These are phyloP conservation scores for Blastobotrys proliferans DNA, from an alignment of 1,139 yeast species.

Conservation along the genomic window DNA sequence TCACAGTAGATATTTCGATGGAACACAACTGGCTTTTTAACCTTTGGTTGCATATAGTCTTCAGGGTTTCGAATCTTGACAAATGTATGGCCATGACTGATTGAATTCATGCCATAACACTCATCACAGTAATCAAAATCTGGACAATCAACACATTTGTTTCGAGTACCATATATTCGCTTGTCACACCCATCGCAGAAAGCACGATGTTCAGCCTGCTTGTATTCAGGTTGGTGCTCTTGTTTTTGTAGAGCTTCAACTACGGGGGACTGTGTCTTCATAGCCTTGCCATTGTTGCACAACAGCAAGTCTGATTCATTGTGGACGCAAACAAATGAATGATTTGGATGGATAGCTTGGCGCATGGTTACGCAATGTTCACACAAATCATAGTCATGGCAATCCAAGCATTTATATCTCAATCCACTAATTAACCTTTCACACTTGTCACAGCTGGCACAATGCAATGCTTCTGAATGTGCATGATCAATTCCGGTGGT, in stretches of 20 bases:
- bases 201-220: conserved; percentile 13
- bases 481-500: no score
- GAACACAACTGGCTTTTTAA: neutral
- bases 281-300: no score
- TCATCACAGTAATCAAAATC: conserved; percentile 50
- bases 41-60: conserved; percentile 7
- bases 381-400: conserved; percentile 53
- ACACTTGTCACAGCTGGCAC: conserved; percentile 23
- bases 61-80: conserved; percentile 17
- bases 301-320: conserved; percentile 12
- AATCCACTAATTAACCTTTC: conserved; percentile 16
- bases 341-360: conserved; percentile 16
- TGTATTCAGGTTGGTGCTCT: no score
- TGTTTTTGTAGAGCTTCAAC: no score
- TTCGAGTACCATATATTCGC: conserved; percentile 34
- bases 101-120: conserved; percentile 31
- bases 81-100: conserved; percentile 23
- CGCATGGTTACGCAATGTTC: conserved; percentile 34
- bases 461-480: conserved; percentile 1
- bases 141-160: conserved; percentile 47
- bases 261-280: no score
- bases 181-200: conserved; percentile 24
- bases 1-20: conserved; percentile 39
- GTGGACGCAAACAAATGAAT: conserved; percentile 24
- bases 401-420: conserved; percentile 49